phyloP scores from a whole-genome alignment of 2,329 filamentous ascomycete species.

The Kalaharituber pfeilii region DNA sequence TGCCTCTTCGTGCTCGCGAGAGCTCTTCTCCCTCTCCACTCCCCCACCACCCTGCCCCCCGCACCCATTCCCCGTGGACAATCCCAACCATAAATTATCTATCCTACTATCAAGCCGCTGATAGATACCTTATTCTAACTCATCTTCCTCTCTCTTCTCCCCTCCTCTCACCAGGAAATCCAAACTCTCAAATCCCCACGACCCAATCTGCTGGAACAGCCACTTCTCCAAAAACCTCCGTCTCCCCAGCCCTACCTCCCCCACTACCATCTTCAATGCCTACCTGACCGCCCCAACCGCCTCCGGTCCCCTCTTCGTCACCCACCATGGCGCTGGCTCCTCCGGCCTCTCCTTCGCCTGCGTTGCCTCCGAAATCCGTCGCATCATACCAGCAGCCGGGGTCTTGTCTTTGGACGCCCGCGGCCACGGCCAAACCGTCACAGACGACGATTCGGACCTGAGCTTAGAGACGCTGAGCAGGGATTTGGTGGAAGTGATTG shows the following conservation, averaged over 20 bases:
- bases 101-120: too few species aligned
- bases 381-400: conserved; percentile 59
- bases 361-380: conserved; percentile 58
- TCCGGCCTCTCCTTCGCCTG: conserved; percentile 84
- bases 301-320: conserved; percentile 68
- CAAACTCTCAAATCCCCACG: not conserved
- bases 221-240: conserved; percentile 83
- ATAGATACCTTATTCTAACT: too few species aligned
- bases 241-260: conserved; percentile 36
- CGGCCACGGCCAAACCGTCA: conserved; percentile 47
- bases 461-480: conserved; percentile 52
- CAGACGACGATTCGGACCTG: conserved; percentile 39
- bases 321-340: conserved; percentile 87
- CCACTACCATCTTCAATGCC: conserved; percentile 46
- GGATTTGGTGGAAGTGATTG: conserved; percentile 55
- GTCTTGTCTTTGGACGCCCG: conserved; percentile 73
- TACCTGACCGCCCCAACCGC: conserved; percentile 66
- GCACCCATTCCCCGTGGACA: conserved; percentile 7
- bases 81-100: not conserved
- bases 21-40: conserved; percentile 33
- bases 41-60: conserved; percentile 6
- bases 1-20: conserved; percentile 47
- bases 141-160: too few species aligned
- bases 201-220: conserved; percentile 61
- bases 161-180: not conserved